phyloP scores from a whole-genome alignment of 768 basidiomycete genomes.

The Boletellus ananas region DNA sequence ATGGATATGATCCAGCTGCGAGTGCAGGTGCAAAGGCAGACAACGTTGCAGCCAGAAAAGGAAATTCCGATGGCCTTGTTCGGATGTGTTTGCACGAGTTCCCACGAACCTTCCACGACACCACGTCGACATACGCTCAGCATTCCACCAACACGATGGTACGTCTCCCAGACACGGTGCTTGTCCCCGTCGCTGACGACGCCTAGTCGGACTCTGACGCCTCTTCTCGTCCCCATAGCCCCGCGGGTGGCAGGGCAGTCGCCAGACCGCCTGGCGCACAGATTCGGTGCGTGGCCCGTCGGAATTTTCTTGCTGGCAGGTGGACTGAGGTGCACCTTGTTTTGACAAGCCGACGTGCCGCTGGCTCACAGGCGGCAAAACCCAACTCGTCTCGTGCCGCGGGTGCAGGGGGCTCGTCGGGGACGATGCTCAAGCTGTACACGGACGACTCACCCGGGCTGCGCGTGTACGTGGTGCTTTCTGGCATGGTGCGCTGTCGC shows the following conservation, averaged over 20 bases:
- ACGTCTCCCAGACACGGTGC: constrained; percentile 8
- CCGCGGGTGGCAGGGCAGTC: constrained; percentile 43
- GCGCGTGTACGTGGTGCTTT: constrained; percentile 73
- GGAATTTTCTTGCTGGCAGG: neutral
- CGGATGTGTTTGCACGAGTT: constrained; percentile 10
- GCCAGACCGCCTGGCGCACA: constrained; percentile 77
- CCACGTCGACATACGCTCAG: neutral
- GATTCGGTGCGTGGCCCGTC: constrained; percentile 56
- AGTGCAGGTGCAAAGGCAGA: neutral
- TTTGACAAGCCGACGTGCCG: constrained; percentile 63
- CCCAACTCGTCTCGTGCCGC: constrained; percentile 89
- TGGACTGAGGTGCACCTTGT: neutral
- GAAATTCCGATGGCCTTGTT: constrained; percentile 11
- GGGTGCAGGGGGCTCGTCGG: constrained; percentile 93
- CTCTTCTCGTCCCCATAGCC: constrained; percentile 41
- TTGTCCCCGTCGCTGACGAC: neutral
- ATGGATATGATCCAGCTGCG: constrained; percentile 5
- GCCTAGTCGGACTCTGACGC: constrained; percentile 81
- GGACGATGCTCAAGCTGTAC: constrained; percentile 98
- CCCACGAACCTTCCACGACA: constrained; percentile 26
- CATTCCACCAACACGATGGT: constrained; percentile 28
- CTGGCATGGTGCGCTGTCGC: neutral
- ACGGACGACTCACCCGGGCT: constrained; percentile 97
- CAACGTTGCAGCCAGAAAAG: constrained; percentile 4
- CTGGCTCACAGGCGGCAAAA: constrained; percentile 56